These are phyloP conservation scores for Trametes sanguinea DNA, from an alignment of 768 basidiomycete species.

Conservation along the genomic window DNA sequence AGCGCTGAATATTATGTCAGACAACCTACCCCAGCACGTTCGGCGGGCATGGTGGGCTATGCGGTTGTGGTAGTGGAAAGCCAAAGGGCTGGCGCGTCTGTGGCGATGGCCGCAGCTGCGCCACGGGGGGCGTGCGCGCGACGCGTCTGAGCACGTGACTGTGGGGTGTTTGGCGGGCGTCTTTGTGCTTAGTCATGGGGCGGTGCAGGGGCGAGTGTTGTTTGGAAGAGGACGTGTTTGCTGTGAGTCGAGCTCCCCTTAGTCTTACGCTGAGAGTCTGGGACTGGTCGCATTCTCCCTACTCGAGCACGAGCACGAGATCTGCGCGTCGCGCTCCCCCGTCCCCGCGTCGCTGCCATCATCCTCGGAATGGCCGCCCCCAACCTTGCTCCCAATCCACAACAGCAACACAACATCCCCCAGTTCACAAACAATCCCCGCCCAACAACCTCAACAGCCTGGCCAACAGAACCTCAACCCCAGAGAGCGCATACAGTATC, in stretches of 20 bases:
- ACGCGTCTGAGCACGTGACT: slow-evolving; percentile 28
- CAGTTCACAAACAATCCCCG: slow-evolving; percentile 21
- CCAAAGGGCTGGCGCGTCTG: background rate
- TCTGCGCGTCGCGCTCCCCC: slow-evolving; percentile 28
- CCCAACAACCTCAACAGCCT: slow-evolving; percentile 17
- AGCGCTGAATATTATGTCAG: background rate
- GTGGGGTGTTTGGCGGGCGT: background rate
- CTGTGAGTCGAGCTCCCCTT: background rate
- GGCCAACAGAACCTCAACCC: slow-evolving; percentile 6
- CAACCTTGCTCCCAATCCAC: slow-evolving; percentile 27
- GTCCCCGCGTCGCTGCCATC: slow-evolving; percentile 20
- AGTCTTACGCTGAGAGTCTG: slow-evolving; percentile 9
- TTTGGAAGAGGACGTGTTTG: background rate
- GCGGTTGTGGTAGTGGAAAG: slow-evolving; percentile 14
- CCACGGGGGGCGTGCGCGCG: slow-evolving; percentile 12
- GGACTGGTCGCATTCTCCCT: slow-evolving; percentile 18
- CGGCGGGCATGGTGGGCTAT: slow-evolving; percentile 60
- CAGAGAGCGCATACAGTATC: slow-evolving; percentile 30
- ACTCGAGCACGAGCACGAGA: slow-evolving; percentile 35
- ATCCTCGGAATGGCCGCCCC: slow-evolving; percentile 30
- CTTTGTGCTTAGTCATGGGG: slow-evolving; percentile 10
- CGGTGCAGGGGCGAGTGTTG: slow-evolving; percentile 10
- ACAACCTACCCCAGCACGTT: slow-evolving; percentile 72
- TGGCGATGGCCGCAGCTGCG: background rate
- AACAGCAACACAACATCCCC: slow-evolving; percentile 23